These are phyloP conservation scores for Yamadazyma epiphylla DNA, from an alignment of 1,139 yeast genomes.

Conservation along the genomic window DNA sequence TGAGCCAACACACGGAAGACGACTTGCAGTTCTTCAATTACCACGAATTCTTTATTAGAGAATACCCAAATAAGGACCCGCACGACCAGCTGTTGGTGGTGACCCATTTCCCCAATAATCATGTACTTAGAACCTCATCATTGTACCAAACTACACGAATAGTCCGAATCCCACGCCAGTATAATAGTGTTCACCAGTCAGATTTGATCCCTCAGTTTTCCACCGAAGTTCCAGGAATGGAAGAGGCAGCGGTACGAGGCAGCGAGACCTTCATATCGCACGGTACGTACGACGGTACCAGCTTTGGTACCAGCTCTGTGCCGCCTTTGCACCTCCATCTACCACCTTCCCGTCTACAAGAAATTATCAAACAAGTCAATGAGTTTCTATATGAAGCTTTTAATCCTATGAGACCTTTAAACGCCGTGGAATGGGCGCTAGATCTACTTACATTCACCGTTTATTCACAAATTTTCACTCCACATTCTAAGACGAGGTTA, in stretches of 20 bases:
- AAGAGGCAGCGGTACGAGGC: constrained; percentile 56
- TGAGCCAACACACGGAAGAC: constrained; percentile 1
- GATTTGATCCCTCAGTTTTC: constrained; percentile 60
- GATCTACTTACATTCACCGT: constrained; percentile 47
- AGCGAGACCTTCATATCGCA: constrained; percentile 21
- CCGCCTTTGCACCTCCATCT: constrained; percentile 52
- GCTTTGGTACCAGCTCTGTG: constrained; percentile 49
- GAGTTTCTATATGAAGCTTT: constrained; percentile 35
- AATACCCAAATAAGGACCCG: constrained; percentile 16
- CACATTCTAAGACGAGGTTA: constrained; percentile 25
- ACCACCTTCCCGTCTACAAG: constrained; percentile 29
- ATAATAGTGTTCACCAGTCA: constrained; percentile 21
- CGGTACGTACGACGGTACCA: constrained; percentile 38
- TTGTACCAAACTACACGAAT: constrained; percentile 45
- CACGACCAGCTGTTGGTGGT: constrained; percentile 36
- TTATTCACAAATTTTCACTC: constrained; percentile 17
- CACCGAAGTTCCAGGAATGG: constrained; percentile 54
- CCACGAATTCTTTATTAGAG: constrained; percentile 51
- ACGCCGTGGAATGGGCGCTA: constrained; percentile 36
- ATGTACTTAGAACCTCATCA: constrained; percentile 23
- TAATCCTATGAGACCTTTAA: constrained; percentile 29
- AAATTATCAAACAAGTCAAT: constrained; percentile 47
- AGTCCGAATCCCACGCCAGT: constrained; percentile 60
- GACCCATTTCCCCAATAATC: constrained; percentile 65
- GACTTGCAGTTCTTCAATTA: constrained; percentile 53